Base-by-base conservation (phyloP, 2,329 filamentous ascomycete genomes). In the Atkinsonella texensis region DNA sequence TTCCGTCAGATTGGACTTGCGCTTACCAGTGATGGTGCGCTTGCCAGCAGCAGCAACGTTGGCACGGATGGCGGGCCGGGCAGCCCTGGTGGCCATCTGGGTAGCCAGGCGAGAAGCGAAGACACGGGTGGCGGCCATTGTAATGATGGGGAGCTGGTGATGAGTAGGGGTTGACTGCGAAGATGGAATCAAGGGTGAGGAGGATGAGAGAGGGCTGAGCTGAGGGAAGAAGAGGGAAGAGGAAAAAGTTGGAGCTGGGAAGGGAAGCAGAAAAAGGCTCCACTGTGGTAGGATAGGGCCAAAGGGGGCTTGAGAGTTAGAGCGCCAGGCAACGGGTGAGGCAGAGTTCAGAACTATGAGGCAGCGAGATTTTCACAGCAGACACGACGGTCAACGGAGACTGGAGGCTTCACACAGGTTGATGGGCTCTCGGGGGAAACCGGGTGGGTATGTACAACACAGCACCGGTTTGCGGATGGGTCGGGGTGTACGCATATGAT, bases 81-180 rank as follows among this genome's bases (percentile, higher is more conserved):
- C 84, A 73, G 82, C 83, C 82, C 85, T 87, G 74, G 77, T 74
- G 70, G 83, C 81, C 81, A 85, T 84, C 74, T 84, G 80, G 69
- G 81, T 78, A 73, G 84, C 83, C 77, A 89, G 79, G 73, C 85
- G 82, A 68, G 84, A 83, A 70, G 85, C 81, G 74, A 87, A 78
- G 72, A 88, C 79, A 75, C 85, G 85, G 71, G 81, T 75, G 72
- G 85, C 82, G 72, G 85, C 83, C 85, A 89, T 89, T 87, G 79
- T 80, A 79, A 82, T 74, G 78, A 81, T 73, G 75, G 53, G 58
- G 54, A 53, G 49, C 7, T 56, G 54, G 55, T 53, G 53, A 50
- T 57, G 59, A 57, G 33, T 60, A 60, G 59, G 60, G 42, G 42
- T 61, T 64, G 62, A 61, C 48, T 53, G 58, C 54, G 60, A 61